Evolutionary conservation across 2,329 filamentous ascomycete genomes (phyloP), one percentile per base, ranked within the genome.

Genomic region (Aphanocladium album): DNA sequence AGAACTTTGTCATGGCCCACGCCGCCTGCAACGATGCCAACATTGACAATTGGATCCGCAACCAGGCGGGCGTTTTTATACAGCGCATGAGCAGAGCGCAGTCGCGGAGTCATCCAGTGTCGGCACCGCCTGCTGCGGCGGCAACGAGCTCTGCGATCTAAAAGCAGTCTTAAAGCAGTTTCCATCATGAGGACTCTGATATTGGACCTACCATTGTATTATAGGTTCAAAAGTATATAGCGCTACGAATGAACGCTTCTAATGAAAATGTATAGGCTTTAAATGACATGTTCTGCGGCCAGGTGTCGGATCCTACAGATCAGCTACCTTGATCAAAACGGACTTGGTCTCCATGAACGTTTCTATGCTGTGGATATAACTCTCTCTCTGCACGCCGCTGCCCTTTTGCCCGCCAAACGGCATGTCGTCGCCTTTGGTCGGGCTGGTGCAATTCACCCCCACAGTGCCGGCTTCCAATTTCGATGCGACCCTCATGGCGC

Each of bases 391-490:
- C 30, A 60, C 2, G 1, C 63, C 66, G 37, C 65, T 64, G 23
- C 64, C 62, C 45, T 68, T 68, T 59, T 62, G 62, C 9, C 66
- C 66, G 5, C 66, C 66, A 37, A 68, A 68, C 5, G 66, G 65
- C 62, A 64, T 59, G 50, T 62, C 54, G 35, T 65, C 57, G 8
- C 60, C 62, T 43, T 63, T 60, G 21, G 61, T 54, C 14, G 61
- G 61, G 50, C 63, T 63, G 7, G 80, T 74, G 73, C 61, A 82
- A 76, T 69, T 88, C 61, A 88, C 80, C 65, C 82, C 84, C 0
- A 87, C 83, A 71, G 83, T 84, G 0, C 85, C 85, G 2, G 82
- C 79, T 68, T 86, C 82, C 27, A 87, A 75, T 3, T 76, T 79
- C 62, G 81, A 81, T 11, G 80, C 74, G 2, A 80, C 71, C 8